These are phyloP conservation scores for Daldinia childiae DNA, from an alignment of 495 filamentous ascomycete genomes.

Conservation along the genomic window DNA sequence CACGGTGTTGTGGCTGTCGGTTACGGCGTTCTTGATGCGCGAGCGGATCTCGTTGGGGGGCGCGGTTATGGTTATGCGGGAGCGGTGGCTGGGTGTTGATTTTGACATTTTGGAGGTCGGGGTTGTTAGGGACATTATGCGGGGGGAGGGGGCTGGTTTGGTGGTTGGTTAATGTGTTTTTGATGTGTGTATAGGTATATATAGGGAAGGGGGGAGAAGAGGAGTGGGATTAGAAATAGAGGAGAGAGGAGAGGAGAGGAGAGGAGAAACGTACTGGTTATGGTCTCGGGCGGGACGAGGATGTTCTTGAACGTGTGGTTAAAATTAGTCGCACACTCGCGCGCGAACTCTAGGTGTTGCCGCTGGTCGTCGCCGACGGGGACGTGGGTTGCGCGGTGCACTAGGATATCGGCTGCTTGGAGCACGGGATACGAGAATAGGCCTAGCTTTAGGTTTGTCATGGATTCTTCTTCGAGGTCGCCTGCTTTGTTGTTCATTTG, in stretches of 20 bases:
- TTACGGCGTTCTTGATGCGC: conserved; percentile 79
- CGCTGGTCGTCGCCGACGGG: conserved; percentile 93
- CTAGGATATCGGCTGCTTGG: conserved; percentile 92
- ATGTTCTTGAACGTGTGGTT: conserved; percentile 72
- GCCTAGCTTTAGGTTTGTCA: conserved; percentile 78
- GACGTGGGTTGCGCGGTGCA: conserved; percentile 91
- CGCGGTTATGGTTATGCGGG: conserved; percentile 85
- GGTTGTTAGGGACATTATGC: conserved; percentile 89
- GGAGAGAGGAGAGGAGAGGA: not conserved
- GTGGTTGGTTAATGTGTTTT: not conserved
- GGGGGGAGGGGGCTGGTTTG: conserved; percentile 67
- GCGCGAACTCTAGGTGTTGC: conserved; percentile 92
- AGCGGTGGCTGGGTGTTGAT: conserved; percentile 73
- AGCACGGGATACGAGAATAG: conserved; percentile 96
- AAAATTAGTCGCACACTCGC: conserved; percentile 84
- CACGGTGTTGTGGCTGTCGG: conserved; percentile 71
- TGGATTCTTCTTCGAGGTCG: conserved; percentile 61
- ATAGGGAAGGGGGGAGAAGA: too few relatives aligned
- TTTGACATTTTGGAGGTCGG: conserved; percentile 90
- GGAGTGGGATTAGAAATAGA: too few relatives aligned
- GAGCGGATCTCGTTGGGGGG: conserved; percentile 62
- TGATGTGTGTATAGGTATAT: too few relatives aligned
- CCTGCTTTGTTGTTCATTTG: conserved; percentile 63
- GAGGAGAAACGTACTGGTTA: conserved; percentile 70
- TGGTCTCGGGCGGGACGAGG: conserved; percentile 74